Conservation (phyloP, 345 rosid genomes). For the Bretschneidera sinensis region DNA sequence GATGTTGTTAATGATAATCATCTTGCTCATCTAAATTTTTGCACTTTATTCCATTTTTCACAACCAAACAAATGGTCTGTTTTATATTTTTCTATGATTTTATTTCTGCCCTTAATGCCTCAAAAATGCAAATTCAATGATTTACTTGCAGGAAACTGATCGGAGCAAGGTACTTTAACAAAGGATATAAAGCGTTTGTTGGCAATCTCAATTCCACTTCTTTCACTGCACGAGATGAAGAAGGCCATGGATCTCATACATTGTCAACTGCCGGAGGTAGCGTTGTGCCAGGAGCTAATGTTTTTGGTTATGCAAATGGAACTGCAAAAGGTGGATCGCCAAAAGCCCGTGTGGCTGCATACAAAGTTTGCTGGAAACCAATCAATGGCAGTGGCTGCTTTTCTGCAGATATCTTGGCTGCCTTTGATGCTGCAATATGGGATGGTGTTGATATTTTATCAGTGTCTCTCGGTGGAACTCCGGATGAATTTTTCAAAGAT, state of each 20-base stretch:
- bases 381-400: constrained; percentile 29
- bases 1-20: too few relatives aligned
- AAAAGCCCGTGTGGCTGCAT: constrained; percentile 53
- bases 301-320: constrained; percentile 42
- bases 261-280: constrained; percentile 61
- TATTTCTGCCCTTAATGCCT: too few relatives aligned
- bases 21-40: too few relatives aligned
- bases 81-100: too few relatives aligned
- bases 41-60: too few relatives aligned
- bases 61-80: too few relatives aligned
- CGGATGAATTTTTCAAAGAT: constrained; percentile 24
- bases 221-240: constrained; percentile 29
- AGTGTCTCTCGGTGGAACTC: constrained; percentile 32
- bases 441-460: constrained; percentile 60
- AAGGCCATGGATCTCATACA: constrained; percentile 61
- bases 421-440: constrained; percentile 46
- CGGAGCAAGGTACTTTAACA: constrained; percentile 60
- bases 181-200: constrained; percentile 34
- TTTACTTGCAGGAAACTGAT: constrained; percentile 46
- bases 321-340: constrained; percentile 77
- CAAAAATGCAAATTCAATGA: background rate
- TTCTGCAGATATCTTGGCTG: constrained; percentile 55
- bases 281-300: constrained; percentile 40
- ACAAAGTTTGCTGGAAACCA: constrained; percentile 53
- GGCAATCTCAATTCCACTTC: constrained; percentile 29